phyloP scores from a whole-genome alignment of 306 rosid genomes.

The Dicorynia guianensis region DNA sequence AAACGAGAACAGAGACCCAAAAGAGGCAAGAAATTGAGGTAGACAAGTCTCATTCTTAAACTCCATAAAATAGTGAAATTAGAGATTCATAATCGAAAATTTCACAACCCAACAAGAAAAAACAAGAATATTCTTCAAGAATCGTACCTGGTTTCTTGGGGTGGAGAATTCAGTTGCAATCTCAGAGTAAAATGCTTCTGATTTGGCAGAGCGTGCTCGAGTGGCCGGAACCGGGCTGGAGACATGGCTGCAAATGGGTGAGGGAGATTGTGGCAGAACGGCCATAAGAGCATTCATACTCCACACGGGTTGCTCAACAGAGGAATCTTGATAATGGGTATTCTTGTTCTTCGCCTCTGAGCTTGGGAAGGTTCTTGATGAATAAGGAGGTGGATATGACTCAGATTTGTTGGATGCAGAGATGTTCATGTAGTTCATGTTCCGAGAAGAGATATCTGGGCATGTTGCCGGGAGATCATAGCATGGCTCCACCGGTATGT shows the following conservation, averaged over 20 bases:
- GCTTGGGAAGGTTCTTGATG: slow-evolving; percentile 38
- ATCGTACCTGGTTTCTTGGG: slow-evolving; percentile 56
- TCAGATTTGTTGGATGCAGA: not conserved
- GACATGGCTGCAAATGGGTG: slow-evolving; percentile 46
- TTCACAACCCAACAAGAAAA: not conserved
- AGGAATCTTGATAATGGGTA: not conserved
- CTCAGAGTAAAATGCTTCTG: slow-evolving; percentile 37
- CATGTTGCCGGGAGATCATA: slow-evolving; percentile 69
- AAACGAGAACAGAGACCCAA: not conserved
- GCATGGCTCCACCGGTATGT: slow-evolving; percentile 99
- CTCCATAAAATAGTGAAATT: not conserved
- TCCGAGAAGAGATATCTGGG: not conserved
- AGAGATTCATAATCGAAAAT: not conserved
- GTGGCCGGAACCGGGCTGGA: slow-evolving; percentile 36
- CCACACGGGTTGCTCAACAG: slow-evolving; percentile 39
- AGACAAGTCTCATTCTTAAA: not conserved
- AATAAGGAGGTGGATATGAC: slow-evolving; percentile 23
- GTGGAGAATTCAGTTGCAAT: slow-evolving; percentile 42
- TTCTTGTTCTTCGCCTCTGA: not conserved
- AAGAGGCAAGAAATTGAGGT: not conserved
- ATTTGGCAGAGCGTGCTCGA: slow-evolving; percentile 5
- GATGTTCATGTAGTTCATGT: not conserved
- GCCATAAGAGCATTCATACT: slow-evolving; percentile 53
- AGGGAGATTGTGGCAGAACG: slow-evolving; percentile 52
- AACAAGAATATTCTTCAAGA: slow-evolving; percentile 28